A percentile compares a stretch with the other conserved stretches of the same genome.
phyloP scores from a whole-genome alignment of 306 rosid genomes.

The Gynostemma pentaphyllum region DNA sequence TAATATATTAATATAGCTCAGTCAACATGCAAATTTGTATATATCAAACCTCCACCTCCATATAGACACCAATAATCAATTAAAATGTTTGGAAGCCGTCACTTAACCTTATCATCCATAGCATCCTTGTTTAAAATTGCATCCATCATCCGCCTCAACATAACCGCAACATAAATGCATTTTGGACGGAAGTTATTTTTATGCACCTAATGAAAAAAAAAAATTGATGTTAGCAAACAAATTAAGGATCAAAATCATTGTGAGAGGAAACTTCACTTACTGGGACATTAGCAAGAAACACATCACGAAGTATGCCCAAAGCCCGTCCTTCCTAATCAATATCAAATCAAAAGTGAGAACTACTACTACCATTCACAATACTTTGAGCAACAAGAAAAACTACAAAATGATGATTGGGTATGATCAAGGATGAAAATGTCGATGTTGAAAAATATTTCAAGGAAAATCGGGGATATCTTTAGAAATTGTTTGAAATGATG shows the following conservation, averaged over 20 bases:
- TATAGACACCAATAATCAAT: background rate
- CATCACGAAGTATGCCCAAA: slow-evolving; percentile 41
- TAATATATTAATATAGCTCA: background rate
- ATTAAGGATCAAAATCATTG: slow-evolving; percentile 9
- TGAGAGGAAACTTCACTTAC: slow-evolving; percentile 30
- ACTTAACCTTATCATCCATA: slow-evolving; percentile 86
- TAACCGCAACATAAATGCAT: slow-evolving; percentile 83
- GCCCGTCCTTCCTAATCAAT: slow-evolving; percentile 49
- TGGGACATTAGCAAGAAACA: slow-evolving; percentile 73
- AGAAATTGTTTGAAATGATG: too few relatives aligned
- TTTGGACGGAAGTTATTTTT: slow-evolving; percentile 56
- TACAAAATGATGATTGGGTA: too few relatives aligned
- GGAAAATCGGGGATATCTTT: too few relatives aligned
- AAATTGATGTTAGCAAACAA: background rate
- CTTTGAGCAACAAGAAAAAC: too few relatives aligned
- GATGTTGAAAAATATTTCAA: too few relatives aligned
- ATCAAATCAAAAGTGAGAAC: slow-evolving; percentile 2
- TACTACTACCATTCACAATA: slow-evolving; percentile 9
- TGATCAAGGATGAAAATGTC: too few relatives aligned
- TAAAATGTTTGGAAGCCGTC: background rate
- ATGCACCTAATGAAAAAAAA: slow-evolving; percentile 33
- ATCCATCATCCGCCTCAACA: slow-evolving; percentile 89
- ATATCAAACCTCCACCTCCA: background rate
- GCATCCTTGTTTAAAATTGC: slow-evolving; percentile 83
- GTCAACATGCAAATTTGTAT: background rate